Evolutionary conservation across 2,329 filamentous ascomycete species (phyloP).

Genomic region (Hortaea werneckii): DNA sequence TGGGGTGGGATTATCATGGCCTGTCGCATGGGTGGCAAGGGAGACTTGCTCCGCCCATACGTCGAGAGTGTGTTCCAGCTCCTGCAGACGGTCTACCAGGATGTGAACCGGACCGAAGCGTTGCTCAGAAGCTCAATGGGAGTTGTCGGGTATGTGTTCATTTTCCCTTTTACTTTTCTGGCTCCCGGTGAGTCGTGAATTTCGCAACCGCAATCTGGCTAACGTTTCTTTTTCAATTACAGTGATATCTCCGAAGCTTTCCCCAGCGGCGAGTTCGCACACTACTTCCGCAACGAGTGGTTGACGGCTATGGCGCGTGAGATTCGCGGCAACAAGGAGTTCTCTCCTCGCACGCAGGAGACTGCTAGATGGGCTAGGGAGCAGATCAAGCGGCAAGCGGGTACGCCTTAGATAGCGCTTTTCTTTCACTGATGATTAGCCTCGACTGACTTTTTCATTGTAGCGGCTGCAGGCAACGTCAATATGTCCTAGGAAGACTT

Average conservation of each 20-base stretch:
- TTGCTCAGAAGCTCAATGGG: conserved; percentile 93
- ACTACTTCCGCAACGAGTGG: conserved; percentile 86
- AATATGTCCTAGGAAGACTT: conserved; percentile 8
- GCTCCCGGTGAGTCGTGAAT: background rate
- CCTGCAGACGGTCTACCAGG: conserved; percentile 67
- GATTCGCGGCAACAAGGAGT: conserved; percentile 81
- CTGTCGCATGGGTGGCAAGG: conserved; percentile 74
- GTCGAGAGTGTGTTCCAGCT: conserved; percentile 80
- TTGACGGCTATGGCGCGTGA: conserved; percentile 83
- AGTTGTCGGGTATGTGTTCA: conserved; percentile 70
- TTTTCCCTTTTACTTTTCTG: background rate
- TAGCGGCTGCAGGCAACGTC: conserved; percentile 14
- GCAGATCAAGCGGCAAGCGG: conserved; percentile 80
- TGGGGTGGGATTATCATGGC: conserved; percentile 96
- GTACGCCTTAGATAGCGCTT: conserved; percentile 15
- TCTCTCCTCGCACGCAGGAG: conserved; percentile 72
- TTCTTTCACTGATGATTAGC: background rate
- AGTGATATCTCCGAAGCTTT: conserved; percentile 93
- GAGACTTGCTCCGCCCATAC: conserved; percentile 62
- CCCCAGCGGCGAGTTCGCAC: conserved; percentile 75
- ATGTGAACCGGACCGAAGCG: conserved; percentile 81
- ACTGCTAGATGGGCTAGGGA: conserved; percentile 96
- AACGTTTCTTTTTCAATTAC: conserved; percentile 27
- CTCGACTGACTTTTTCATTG: conserved; percentile 2
- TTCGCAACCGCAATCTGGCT: background rate